Percentiles rank a stretch among this genome's conserved stretches.
Conservation (phyloP, 345 rosid genomes). For the Salix dunnii region DNA sequence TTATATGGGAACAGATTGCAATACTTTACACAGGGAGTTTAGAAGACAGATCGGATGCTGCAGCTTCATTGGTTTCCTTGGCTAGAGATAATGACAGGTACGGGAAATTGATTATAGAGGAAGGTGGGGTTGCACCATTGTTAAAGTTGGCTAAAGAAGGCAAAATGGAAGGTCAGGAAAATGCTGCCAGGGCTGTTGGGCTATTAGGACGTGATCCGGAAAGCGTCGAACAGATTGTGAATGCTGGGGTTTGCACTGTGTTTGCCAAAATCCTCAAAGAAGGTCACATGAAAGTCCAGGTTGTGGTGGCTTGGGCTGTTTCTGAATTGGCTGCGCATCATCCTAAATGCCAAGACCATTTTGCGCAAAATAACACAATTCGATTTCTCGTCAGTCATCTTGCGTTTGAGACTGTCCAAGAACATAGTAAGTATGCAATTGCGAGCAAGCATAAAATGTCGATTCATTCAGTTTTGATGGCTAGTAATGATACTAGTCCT, state of each 20-base stretch:
- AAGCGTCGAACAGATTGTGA: slow-evolving; percentile 74
- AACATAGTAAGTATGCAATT: slow-evolving; percentile 39
- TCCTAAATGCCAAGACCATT: slow-evolving; percentile 34
- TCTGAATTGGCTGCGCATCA: slow-evolving; percentile 30
- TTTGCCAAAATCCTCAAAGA: slow-evolving; percentile 81
- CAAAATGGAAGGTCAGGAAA: slow-evolving; percentile 68
- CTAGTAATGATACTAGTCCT: slow-evolving; percentile 6
- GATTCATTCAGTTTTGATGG: slow-evolving; percentile 27
- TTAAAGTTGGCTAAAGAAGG: slow-evolving; percentile 77
- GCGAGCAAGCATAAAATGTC: slow-evolving; percentile 26
- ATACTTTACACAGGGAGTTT: slow-evolving; percentile 61
- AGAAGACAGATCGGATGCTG: slow-evolving; percentile 67
- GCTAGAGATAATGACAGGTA: slow-evolving; percentile 78
- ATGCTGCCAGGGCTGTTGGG: slow-evolving; percentile 76
- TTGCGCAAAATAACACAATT: slow-evolving; percentile 39
- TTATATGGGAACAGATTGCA: slow-evolving; percentile 96
- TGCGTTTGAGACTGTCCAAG: slow-evolving; percentile 82
- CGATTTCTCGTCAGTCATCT: slow-evolving; percentile 76
- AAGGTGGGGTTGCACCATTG: slow-evolving; percentile 82
- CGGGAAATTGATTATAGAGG: slow-evolving; percentile 74
- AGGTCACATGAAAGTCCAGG: slow-evolving; percentile 49
- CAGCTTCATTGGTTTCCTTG: slow-evolving; percentile 70
- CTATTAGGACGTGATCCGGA: slow-evolving; percentile 68
- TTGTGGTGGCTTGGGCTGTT: slow-evolving; percentile 31
- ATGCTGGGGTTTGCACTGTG: slow-evolving; percentile 63